Evolutionary conservation across 176 grass and related monocot genomes (phyloP), one percentile per base, ranked within the genome.

Genomic region (Aechmea fasciata): DNA sequence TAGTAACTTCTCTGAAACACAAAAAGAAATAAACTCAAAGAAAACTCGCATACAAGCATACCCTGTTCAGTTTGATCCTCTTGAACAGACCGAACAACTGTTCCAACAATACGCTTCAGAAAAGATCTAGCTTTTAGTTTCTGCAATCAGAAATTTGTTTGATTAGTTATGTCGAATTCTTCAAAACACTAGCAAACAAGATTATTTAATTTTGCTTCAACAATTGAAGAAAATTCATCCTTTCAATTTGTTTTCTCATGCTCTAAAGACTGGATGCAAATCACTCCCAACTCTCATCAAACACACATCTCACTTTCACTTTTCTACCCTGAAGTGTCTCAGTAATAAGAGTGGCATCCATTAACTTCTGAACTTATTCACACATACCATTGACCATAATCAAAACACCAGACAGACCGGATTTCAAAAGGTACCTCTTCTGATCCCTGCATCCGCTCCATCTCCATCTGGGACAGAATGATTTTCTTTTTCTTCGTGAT

Each of bases 41-140:
- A 2, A 11, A 52, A 71, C 29, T 41, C 14, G n/a, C 17, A 69
- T 10, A 80, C 63, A 84, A 47, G 23, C 26, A 83, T 83, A 99
- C 94, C 89, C 78, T 99, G 94, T 69, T 99, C 94, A 22, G 84
- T 90, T 82, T 99, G 94, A 85, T 99, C 87, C 82, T 99, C 94
- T 55, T 93, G 89, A 48, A 99, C 89, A 24, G 94, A 99, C 33
- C 94, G 77, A 68, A 99, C 87, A 65, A 99, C 94, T 65, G 94
- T 93, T 72, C 94, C 94, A 74, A 99, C 87, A 50, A 93, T 99
- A 33, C 87, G 84, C 78, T 88, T 99, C 18, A 99, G 72, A 79
- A 93, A 93, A 26, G 94, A 99, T 69, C 89, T 90, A 11, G 89
- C 87, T 78, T 99, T 93, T 66, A 90, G 77, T 66, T 99, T 99